phyloP scores from a whole-genome alignment of 1,284 basidiomycete species.

The Hemileia vastatrix region DNA sequence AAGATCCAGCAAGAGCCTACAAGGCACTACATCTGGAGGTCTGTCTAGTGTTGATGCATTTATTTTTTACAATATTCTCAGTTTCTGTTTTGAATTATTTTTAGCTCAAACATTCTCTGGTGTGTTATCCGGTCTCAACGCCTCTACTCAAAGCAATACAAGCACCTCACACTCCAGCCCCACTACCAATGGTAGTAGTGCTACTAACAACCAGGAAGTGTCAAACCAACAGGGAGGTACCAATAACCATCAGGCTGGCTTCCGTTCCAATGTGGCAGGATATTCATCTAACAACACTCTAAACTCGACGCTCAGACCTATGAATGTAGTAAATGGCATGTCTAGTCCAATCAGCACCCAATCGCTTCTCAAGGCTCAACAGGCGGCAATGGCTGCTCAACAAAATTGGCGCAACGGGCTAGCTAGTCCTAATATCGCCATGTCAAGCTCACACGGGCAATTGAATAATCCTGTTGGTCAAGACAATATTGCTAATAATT shows the following conservation, averaged over 20 bases:
- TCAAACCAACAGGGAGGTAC: neutral
- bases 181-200: neutral
- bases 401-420: constrained; percentile 38
- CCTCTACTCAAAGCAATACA: neutral
- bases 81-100: neutral
- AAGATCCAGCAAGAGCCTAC: constrained; percentile 9
- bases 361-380: constrained; percentile 27
- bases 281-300: neutral
- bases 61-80: neutral
- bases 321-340: constrained; percentile 5
- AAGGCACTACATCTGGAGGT: neutral
- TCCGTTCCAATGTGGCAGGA: neutral
- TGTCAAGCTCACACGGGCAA: constrained; percentile 2
- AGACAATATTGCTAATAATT: constrained; percentile 8
- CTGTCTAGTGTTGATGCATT: neutral
- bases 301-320: neutral
- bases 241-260: constrained; percentile 2
- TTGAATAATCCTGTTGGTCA: neutral
- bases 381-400: constrained; percentile 37
- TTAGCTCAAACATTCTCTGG: constrained; percentile 8
- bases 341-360: constrained; percentile 25
- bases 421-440: constrained; percentile 19
- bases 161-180: neutral
- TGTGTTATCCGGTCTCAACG: constrained; percentile 13
- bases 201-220: neutral